Base-by-base conservation (phyloP, 1,284 basidiomycete genomes). In the Ceratobasidium sp. region DNA sequence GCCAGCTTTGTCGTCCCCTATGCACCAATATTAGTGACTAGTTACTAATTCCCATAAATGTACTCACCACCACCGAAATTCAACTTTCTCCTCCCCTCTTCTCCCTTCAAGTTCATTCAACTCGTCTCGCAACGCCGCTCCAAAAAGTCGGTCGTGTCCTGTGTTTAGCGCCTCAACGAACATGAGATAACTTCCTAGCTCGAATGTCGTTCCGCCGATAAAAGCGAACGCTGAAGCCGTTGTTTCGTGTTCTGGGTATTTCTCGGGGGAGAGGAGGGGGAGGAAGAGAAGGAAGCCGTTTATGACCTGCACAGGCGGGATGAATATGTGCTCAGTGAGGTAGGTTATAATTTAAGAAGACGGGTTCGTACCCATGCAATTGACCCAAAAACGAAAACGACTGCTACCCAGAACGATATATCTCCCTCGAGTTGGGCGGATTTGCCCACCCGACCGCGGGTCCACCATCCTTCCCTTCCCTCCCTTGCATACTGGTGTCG, bases 221-320 rank as follows among this genome's bases (percentile, higher is more conserved):
- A 84, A 83, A 0, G 79, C 83, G 76, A 85, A 86, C 0, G 86
- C 87, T 2, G 84, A 85, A 1, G 81, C 78, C 2, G 78, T 75
- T 3, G 80, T 79, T 64, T 81, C 79, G 29, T 82, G 75, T 24
- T 82, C 78, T 11, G 47, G 44, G 22, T 60, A 53, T 8, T 73
- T 45, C n/a, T 78, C 74, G n/a, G 84, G 79, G 69, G 83, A 79
- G 8, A 85, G 78, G 62, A 86, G 81, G 0, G 89, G 89, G 1
- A 89, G 84, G 78, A 87, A 88, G 4, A 85, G 84, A 48, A 86
- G 79, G 77, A 89, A 89, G 15, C 88, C 89, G 78, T 90, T 89
- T 45, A 88, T 80, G n/a, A 89, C 86, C 88, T 73, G 44, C 22
- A 9, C 17, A 24, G 7, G 8, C 53, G 6, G 48, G 6, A 64